Percentiles rank a stretch among this genome's conserved stretches.
These are phyloP conservation scores for Fusarium newnesense DNA, from an alignment of 2,329 filamentous ascomycete species.

Conservation along the genomic window DNA sequence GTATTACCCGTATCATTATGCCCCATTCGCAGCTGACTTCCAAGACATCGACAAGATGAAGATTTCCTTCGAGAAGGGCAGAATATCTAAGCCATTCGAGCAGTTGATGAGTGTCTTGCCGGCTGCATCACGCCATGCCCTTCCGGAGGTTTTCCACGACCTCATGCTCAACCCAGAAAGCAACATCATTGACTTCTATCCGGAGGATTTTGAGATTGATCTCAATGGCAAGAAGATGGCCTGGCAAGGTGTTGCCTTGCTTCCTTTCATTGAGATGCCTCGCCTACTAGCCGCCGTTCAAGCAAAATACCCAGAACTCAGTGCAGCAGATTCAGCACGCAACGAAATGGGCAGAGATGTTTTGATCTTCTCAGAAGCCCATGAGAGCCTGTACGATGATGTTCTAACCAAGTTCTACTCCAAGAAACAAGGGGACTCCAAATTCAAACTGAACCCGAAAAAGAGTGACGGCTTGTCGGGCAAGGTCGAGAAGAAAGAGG, in stretches of 20 bases:
- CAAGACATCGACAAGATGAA: constrained; percentile 82
- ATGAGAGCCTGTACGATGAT: constrained; percentile 83
- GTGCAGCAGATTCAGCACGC: constrained; percentile 78
- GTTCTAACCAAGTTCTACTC: constrained; percentile 89
- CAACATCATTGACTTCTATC: constrained; percentile 97
- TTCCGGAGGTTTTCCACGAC: constrained; percentile 87
- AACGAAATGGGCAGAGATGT: constrained; percentile 85
- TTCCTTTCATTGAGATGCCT: constrained; percentile 96
- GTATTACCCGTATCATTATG: constrained; percentile 99
- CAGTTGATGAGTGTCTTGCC: constrained; percentile 98
- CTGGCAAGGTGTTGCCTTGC: constrained; percentile 93
- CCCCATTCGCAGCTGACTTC: constrained; percentile 96
- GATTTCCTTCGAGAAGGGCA: constrained; percentile 84
- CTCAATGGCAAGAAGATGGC: constrained; percentile 98
- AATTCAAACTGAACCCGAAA: constrained; percentile 78
- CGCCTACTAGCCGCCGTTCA: constrained; percentile 84
- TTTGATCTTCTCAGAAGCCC: constrained; percentile 83
- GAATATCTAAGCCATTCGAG: constrained; percentile 90
- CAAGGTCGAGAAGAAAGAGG: constrained; percentile 81
- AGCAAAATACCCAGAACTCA: constrained; percentile 82
- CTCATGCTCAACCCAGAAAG: constrained; percentile 91
- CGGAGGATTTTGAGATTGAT: constrained; percentile 91
- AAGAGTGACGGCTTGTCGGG: constrained; percentile 83
- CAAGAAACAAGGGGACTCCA: constrained; percentile 77
- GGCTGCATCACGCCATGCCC: constrained; percentile 89